Base-by-base conservation (phyloP, 208 protist genomes). In the Leishmania turanica region DNA sequence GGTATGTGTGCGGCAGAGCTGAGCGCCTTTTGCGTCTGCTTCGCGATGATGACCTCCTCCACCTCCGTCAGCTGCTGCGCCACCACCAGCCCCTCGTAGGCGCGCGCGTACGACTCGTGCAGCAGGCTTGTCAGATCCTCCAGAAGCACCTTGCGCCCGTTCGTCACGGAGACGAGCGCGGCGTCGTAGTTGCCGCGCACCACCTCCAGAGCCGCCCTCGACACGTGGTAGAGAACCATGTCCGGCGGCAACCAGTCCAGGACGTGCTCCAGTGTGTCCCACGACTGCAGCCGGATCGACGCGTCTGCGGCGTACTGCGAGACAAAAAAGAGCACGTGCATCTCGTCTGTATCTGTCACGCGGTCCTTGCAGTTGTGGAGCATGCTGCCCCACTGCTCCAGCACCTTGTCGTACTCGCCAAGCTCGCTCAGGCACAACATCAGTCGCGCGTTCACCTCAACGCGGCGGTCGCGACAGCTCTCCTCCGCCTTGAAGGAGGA, bases 11-110 rank as follows among this genome's bases (percentile, higher is more conserved):
- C 86, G 6, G 73, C 73, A 24, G 90, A 90, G 66, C 79, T 87
- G 68, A 98, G 96, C 19, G 65, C 77, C 71, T 81, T 81, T 68
- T 91, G 77, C 58, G 84, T 84, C 47, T 85, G 85, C 85, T 92
- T 92, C 64, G 98, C 99, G 40, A 89, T 78, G 31, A 99, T 89
- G 15, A 99, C 92, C 92, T 99, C 99, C 90, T 99, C 99, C 47
- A 99, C 84, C 88, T 99, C 99, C 1, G 96, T 94, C 2, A 99
- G 88, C 85, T 99, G 98, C 87, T 99, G 99, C 65, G 99, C 93
- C 21, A 93, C 82, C 8, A 99, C 98, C 42, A 99, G 87, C 4
- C 91, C 87, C 7, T 97, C 90, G 89, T 99, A 99, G 19, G 93
- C 92, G 19, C 93, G 89, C 24, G 84, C 86, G 79, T 98, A 97